Base-by-base conservation (phyloP, 1,284 basidiomycete species). In the Cryptococcus floricola region DNA sequence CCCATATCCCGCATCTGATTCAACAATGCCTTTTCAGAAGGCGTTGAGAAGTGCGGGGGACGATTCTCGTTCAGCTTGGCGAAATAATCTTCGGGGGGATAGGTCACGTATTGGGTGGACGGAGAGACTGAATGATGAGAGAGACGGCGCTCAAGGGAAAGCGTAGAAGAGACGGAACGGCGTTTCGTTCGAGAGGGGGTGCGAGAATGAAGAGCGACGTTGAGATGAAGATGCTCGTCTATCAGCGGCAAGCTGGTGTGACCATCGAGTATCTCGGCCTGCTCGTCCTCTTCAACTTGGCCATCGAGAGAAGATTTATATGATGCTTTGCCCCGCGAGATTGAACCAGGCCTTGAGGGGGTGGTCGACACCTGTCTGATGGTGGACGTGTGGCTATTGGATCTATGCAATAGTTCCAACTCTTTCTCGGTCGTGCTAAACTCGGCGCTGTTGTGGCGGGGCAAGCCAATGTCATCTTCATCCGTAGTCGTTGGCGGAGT, bases 171-270 rank as follows among this genome's bases (percentile, higher is more conserved):
- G 10, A 96, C 85, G 1, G 93, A 96, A 18, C 93, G 87, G 2
- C 95, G 86, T 74, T 98, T 98, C 2, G 94, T 98, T 8, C 93
- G 84, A 4, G 88, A 90, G 0, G 94, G 95, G 0, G 94, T 98
- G 14, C 93, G 88, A 14, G 86, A 82, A 46, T 80, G 78, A 8
- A 72, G 71, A 1, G 74, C 69, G 2, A 78, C 56, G 5, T 75
- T 76, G 3, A 79, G 62, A 48, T 71, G 66, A 5, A 72, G 52
- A 27, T 73, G 66, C 41, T 75, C 71, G 48, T 75, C 71, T 16
- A 65, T 58, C 18, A 56, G 56, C 2, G 64, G 62, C 34, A 66
- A 39, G 39, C 61, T 64, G 34, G 56, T 41, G 5, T 42, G 44
- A 14, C 19, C 47, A 34, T 64, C 62, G 0, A 49, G 39, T 16